phyloP scores from a whole-genome alignment of 371 early-diverging fungal genomes.

The Lichtheimia ramosa region DNA sequence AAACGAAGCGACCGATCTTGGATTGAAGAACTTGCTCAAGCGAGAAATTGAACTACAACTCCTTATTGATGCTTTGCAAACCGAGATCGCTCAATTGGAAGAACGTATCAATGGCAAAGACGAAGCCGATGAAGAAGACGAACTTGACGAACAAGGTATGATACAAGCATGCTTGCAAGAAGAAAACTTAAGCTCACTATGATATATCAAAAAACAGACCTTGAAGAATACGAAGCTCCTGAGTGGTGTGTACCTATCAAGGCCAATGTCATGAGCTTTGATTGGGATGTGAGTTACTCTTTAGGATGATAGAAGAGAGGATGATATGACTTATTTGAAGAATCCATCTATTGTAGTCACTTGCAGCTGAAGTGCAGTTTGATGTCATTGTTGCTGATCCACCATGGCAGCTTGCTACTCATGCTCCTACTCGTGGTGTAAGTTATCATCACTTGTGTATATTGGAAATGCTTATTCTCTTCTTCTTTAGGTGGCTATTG shows the following conservation, averaged over 20 bases:
- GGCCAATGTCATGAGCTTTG: slow-evolving; percentile 92
- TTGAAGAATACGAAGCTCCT: slow-evolving; percentile 89
- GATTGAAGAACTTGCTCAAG: slow-evolving; percentile 38
- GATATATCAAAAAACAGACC: slow-evolving; percentile 43
- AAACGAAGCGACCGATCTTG: slow-evolving; percentile 27
- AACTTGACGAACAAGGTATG: slow-evolving; percentile 32
- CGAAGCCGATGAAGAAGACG: slow-evolving; percentile 25
- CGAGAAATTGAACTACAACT: slow-evolving; percentile 56
- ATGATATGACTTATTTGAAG: too few species aligned
- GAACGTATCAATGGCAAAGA: slow-evolving; percentile 25
- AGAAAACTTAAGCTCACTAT: neutral
- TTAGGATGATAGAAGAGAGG: neutral
- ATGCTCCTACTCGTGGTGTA: slow-evolving; percentile 91
- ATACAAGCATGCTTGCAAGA: neutral
- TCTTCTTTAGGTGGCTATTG: slow-evolving; percentile 73
- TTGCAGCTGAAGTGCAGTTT: slow-evolving; percentile 82
- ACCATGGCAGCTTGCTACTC: slow-evolving; percentile 96
- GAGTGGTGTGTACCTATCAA: slow-evolving; percentile 93
- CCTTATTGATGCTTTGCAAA: slow-evolving; percentile 56
- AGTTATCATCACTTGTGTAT: neutral
- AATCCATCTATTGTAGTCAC: slow-evolving; percentile 36
- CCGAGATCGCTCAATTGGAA: slow-evolving; percentile 64
- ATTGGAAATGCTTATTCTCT: too few species aligned
- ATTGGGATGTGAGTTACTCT: slow-evolving; percentile 73
- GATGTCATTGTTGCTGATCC: slow-evolving; percentile 94